phyloP scores from a whole-genome alignment of 2,329 filamentous ascomycete species.

The Ophiosphaerella herpotricha region DNA sequence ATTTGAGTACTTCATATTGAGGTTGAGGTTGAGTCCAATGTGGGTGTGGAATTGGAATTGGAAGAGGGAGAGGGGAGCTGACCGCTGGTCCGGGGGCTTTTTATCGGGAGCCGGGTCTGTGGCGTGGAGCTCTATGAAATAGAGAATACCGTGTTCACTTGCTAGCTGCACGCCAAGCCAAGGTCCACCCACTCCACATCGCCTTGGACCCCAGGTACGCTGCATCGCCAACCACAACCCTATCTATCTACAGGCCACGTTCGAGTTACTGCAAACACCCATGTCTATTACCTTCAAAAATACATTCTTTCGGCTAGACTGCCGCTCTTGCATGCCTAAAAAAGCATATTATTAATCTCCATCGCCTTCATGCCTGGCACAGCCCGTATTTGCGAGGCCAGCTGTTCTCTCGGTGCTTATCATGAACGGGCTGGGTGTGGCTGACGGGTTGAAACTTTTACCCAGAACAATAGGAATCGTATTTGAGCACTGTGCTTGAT shows the following conservation, averaged over 20 bases:
- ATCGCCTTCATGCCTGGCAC: slow-evolving; percentile 3
- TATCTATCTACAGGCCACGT: slow-evolving; percentile 28
- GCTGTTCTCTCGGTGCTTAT: slow-evolving; percentile 25
- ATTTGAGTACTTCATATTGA: slow-evolving; percentile 43
- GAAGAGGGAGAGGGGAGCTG: slow-evolving; percentile 17
- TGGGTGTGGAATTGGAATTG: slow-evolving; percentile 9
- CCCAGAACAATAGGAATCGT: neutral
- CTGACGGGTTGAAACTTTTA: no score
- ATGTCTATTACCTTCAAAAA: neutral
- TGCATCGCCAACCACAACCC: neutral
- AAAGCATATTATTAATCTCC: slow-evolving; percentile 31
- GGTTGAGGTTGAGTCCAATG: slow-evolving; percentile 8
- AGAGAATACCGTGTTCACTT: slow-evolving; percentile 23
- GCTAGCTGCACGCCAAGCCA: slow-evolving; percentile 11
- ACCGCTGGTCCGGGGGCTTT: slow-evolving; percentile 24
- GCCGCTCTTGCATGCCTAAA: slow-evolving; percentile 14
- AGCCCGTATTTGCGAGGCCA: slow-evolving; percentile 24
- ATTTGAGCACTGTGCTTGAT: neutral
- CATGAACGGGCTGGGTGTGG: no score
- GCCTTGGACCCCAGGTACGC: neutral
- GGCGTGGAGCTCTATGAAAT: slow-evolving; percentile 21
- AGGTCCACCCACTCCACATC: slow-evolving; percentile 6
- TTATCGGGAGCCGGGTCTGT: slow-evolving; percentile 26
- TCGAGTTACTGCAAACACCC: slow-evolving; percentile 1
- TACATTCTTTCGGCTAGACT: slow-evolving; percentile 15